Conservation (phyloP, 306 rosid genomes). For the Ziziphus jujuba region DNA sequence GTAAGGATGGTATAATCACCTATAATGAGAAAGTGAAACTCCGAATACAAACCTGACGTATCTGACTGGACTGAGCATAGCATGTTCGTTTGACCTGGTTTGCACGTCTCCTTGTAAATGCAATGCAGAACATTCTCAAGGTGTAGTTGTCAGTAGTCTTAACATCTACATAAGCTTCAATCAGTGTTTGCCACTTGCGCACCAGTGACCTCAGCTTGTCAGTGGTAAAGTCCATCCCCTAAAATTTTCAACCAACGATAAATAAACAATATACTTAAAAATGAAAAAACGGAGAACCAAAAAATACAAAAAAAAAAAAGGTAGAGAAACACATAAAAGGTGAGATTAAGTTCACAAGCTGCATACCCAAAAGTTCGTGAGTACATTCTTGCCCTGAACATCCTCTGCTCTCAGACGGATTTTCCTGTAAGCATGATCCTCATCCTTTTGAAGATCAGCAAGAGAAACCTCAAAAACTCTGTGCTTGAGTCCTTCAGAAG, state of each 20-base stretch:
- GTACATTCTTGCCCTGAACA: constrained; percentile 42
- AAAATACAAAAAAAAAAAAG: not conserved
- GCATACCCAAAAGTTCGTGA: constrained; percentile 45
- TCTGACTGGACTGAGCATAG: constrained; percentile 79
- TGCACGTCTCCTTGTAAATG: constrained; percentile 63
- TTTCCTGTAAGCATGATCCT: constrained; percentile 44
- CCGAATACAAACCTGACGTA: constrained; percentile 52
- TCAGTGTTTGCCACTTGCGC: constrained; percentile 76
- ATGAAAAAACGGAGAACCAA: no score
- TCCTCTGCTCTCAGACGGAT: constrained; percentile 46
- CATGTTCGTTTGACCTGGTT: constrained; percentile 86
- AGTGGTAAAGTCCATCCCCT: constrained; percentile 81
- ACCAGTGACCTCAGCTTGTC: constrained; percentile 83
- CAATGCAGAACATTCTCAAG: constrained; percentile 83
- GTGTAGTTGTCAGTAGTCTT: constrained; percentile 82
- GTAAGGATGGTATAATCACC: not conserved
- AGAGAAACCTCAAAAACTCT: constrained; percentile 44
- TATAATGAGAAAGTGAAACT: not conserved
- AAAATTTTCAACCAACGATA: not conserved
- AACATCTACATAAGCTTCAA: constrained; percentile 80
- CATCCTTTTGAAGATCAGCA: constrained; percentile 47
- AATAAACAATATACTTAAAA: not conserved
- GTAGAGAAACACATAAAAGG: not conserved
- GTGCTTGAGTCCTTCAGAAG: constrained; percentile 48
- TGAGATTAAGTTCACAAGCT: not conserved